Evolutionary conservation across 768 basidiomycete genomes (phyloP).

Genomic region (Hydnum rufescens): DNA sequence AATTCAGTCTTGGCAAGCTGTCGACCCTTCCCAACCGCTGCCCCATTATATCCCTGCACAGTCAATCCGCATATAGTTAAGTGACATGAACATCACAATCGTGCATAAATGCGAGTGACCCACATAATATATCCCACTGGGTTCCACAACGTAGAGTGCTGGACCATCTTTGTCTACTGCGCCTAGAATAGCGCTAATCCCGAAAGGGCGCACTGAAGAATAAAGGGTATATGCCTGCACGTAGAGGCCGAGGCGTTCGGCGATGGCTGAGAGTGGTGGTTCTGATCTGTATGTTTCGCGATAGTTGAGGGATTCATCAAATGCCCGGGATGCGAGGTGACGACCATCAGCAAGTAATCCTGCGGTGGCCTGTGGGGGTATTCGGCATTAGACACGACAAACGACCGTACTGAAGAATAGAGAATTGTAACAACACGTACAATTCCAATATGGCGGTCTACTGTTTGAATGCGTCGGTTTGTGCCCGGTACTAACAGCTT

Average conservation of each 20-base stretch:
- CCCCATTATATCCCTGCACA: slow-evolving; percentile 75
- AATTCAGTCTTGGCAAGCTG: slow-evolving; percentile 96
- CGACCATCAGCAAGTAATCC: slow-evolving; percentile 88
- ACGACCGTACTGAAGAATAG: neutral
- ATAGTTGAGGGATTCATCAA: slow-evolving; percentile 61
- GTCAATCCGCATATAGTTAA: neutral
- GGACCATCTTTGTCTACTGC: slow-evolving; percentile 80
- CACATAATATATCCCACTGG: slow-evolving; percentile 81
- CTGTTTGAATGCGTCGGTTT: slow-evolving; percentile 81
- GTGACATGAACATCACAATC: neutral
- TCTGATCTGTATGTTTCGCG: slow-evolving; percentile 55
- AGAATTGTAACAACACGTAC: slow-evolving; percentile 26
- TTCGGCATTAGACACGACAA: neutral
- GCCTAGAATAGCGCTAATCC: slow-evolving; percentile 80
- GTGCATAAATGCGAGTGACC: slow-evolving; percentile 17
- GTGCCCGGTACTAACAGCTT: slow-evolving; percentile 86
- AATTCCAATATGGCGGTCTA: slow-evolving; percentile 87
- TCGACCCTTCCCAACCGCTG: slow-evolving; percentile 95
- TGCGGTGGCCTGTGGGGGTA: slow-evolving; percentile 52
- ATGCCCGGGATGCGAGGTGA: slow-evolving; percentile 63
- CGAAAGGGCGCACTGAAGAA: slow-evolving; percentile 94
- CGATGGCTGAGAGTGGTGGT: slow-evolving; percentile 50
- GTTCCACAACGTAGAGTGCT: slow-evolving; percentile 75
- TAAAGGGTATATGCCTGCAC: slow-evolving; percentile 94
- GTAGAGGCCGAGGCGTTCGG: slow-evolving; percentile 72